These are phyloP conservation scores for Camelina neglecta DNA, from an alignment of 345 rosid genomes.

Conservation along the genomic window DNA sequence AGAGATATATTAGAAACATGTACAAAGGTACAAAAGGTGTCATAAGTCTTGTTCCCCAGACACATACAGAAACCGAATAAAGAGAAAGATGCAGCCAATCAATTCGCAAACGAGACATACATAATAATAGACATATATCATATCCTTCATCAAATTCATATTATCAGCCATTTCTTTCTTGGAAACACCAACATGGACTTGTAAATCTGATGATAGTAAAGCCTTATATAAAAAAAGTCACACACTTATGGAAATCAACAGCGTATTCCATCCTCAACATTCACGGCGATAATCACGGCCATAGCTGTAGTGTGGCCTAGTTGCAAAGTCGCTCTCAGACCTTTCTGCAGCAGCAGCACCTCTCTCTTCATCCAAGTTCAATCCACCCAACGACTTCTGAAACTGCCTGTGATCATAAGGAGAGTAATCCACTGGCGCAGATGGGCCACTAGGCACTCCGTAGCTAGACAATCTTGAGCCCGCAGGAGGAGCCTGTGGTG, in stretches of 20 bases:
- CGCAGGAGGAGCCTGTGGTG: conserved; percentile 34
- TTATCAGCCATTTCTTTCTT: conserved; percentile 22
- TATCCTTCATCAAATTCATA: conserved; percentile 33
- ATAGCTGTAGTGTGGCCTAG: conserved; percentile 48
- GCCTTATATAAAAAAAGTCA: conserved; percentile 7
- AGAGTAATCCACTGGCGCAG: conserved; percentile 64
- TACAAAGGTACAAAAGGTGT: conserved; percentile 25
- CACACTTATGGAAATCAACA: conserved; percentile 26
- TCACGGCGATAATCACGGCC: conserved; percentile 50
- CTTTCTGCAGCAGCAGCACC: conserved; percentile 38
- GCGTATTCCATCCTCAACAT: conserved; percentile 38
- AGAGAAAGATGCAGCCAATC: conserved; percentile 26
- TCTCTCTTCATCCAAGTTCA: conserved; percentile 57
- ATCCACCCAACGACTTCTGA: conserved; percentile 46
- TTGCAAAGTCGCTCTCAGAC: conserved; percentile 45
- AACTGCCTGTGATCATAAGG: conserved; percentile 51
- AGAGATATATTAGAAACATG: conserved; percentile 24
- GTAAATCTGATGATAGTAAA: conserved; percentile 21
- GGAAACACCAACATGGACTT: conserved; percentile 26
- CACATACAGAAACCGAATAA: conserved; percentile 21
- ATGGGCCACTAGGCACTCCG: conserved; percentile 52
- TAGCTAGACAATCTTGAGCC: conserved; percentile 45
- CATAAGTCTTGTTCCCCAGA: conserved; percentile 30
- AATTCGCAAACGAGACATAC: conserved; percentile 27
- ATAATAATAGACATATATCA: conserved; percentile 11